A percentile compares a stretch with the other conserved stretches of the same genome.
Evolutionary conservation across 2,329 filamentous ascomycete genomes (phyloP).

Genomic region (Cercospora sp.): DNA sequence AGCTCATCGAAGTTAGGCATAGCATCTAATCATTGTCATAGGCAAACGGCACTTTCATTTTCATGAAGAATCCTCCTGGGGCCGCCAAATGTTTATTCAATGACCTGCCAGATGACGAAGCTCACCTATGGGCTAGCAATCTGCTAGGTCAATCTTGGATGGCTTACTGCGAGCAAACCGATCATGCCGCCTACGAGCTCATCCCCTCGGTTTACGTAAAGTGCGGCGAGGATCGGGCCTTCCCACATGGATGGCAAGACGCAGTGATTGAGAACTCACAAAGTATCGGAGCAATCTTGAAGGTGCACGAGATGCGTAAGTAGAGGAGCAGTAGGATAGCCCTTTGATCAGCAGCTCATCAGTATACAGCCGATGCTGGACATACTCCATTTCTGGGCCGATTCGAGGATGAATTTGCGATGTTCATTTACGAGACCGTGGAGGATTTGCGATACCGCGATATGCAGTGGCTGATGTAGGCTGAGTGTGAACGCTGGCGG

Average conservation of each 20-base stretch:
- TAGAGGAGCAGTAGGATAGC: not conserved
- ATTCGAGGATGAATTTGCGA: not conserved
- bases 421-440: not conserved
- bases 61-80: not conserved
- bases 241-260: slow-evolving; percentile 3
- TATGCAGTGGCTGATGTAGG: not conserved
- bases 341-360: not conserved
- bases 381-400: not conserved
- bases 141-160: slow-evolving; percentile 8
- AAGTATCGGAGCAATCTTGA: not conserved
- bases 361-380: not conserved
- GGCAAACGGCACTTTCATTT: not conserved
- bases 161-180: slow-evolving; percentile 13
- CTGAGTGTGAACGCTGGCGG: not conserved
- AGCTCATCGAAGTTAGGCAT: not conserved
- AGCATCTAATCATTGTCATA: not conserved
- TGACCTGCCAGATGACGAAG: not conserved
- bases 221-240: slow-evolving; percentile 15
- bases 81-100: not conserved
- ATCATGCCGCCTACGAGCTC: slow-evolving; percentile 14
- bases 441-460: not conserved
- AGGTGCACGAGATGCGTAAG: not conserved
- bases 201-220: slow-evolving; percentile 9
- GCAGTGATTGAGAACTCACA: not conserved
- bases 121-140: not conserved